Conservation (phyloP, 2,329 filamentous ascomycete genomes). For the Chaetoscypha palmicola region DNA sequence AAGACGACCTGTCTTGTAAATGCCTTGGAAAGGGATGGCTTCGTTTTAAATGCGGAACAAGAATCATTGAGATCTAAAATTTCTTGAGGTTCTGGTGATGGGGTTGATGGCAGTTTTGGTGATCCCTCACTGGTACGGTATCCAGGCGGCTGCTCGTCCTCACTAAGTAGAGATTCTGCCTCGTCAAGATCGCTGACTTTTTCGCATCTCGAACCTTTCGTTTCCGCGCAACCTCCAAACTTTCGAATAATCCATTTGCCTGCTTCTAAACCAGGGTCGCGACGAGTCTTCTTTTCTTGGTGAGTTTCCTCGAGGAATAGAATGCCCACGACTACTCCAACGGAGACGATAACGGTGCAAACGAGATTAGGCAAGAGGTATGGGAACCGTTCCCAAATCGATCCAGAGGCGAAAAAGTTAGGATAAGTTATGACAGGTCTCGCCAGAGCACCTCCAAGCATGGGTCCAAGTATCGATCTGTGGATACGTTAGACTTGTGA, state of each 20-base stretch:
- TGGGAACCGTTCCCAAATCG: constrained; percentile 78
- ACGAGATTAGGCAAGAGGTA: constrained; percentile 92
- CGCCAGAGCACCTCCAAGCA: constrained; percentile 83
- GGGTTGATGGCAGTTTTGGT: constrained; percentile 38
- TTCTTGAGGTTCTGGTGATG: constrained; percentile 34
- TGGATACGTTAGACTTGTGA: constrained; percentile 1
- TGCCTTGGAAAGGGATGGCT: constrained; percentile 45
- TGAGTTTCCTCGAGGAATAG: constrained; percentile 95
- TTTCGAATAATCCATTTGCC: constrained; percentile 61
- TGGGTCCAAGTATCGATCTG: constrained; percentile 84
- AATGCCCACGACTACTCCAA: constrained; percentile 71
- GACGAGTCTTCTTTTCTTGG: constrained; percentile 66
- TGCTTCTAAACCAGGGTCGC: constrained; percentile 68
- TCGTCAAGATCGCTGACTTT: constrained; percentile 35
- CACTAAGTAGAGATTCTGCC: constrained; percentile 51
- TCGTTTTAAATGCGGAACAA: constrained; percentile 26
- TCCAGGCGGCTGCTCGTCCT: constrained; percentile 57
- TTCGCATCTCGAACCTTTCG: constrained; percentile 32
- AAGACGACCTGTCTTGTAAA: constrained; percentile 82
- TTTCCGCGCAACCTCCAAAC: constrained; percentile 22
- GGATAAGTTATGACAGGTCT: constrained; percentile 81
- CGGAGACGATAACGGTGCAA: constrained; percentile 68
- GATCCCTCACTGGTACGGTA: constrained; percentile 58
- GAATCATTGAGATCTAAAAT: constrained; percentile 29
- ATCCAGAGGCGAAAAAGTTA: constrained; percentile 59